Evolutionary conservation across 192 early-diverging fungal species (phyloP).

Genomic region (Linnemannia zychae): DNA sequence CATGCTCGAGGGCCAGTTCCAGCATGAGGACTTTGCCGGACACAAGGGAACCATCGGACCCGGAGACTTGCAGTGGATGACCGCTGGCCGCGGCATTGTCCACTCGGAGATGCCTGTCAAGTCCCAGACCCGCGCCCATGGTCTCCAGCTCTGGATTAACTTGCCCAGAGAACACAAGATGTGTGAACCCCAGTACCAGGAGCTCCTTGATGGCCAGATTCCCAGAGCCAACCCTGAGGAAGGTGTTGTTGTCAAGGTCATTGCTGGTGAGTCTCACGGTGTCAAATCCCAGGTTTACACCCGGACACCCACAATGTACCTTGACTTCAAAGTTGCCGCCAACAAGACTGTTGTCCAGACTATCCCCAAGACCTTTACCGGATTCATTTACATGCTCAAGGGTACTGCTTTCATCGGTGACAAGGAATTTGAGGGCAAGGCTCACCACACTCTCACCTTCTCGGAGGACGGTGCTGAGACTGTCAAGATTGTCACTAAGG

Average conservation of each 20-base stretch:
- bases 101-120: constrained; percentile 67
- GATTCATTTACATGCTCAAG: constrained; percentile 46
- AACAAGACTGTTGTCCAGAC: constrained; percentile 26
- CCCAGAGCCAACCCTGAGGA: constrained; percentile 20
- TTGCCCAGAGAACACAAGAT: constrained; percentile 66
- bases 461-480: constrained; percentile 31
- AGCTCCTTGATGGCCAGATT: constrained; percentile 32
- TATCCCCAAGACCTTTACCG: constrained; percentile 33
- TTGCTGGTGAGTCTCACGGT: constrained; percentile 52
- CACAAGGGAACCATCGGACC: constrained; percentile 64
- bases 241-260: constrained; percentile 33
- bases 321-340: constrained; percentile 41
- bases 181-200: constrained; percentile 61
- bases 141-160: constrained; percentile 77
- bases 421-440: constrained; percentile 35
- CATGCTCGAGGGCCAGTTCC: constrained; percentile 67
- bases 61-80: constrained; percentile 76
- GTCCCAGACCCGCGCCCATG: constrained; percentile 48
- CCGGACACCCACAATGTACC: constrained; percentile 45
- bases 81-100: constrained; percentile 74
- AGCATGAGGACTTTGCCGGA: constrained; percentile 72
- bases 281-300: constrained; percentile 31
- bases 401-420: constrained; percentile 41
- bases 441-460: constrained; percentile 20
- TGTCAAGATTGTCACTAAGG: constrained; percentile 40